Evolutionary conservation across 345 rosid species (phyloP), one percentile per base, ranked within the genome.

Genomic region (Heritiera littoralis): DNA sequence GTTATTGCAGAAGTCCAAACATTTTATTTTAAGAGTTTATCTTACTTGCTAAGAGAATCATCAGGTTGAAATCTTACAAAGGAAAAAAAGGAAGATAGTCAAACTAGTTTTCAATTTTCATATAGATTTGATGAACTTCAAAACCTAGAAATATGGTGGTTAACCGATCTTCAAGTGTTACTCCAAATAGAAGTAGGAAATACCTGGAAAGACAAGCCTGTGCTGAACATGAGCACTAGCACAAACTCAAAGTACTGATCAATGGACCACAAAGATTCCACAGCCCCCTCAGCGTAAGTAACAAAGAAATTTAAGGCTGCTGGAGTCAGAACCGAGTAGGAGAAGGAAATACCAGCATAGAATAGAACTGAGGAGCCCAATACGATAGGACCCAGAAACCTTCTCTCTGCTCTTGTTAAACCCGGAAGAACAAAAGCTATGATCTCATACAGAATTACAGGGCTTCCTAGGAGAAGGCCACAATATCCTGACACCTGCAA

Each of bases 231-330:
- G 76, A 96, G 98, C 77, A 96, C 96, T 38, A 96, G 92, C 40
- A 96, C 97, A 80, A 96, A 93, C 92, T 92, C 97, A 56, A 93
- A 96, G 91, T 93, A 96, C 81, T 92, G 99, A 85, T 96, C 99
- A 73, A 96, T 96, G 79, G 99, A 96, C 99, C 98, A 96, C 67
- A 96, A 72, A 56, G 98, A 96, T 83, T 96, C 99, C 40, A 93
- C 99, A 74, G 82, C 98, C 49, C 99, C 99, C 89, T 96, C 99
- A 0, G 99, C 97, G 68, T 96, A 96, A 76, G 79, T 89, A 54
- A 96, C 98, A 78, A 96, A 96, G 92, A 93, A 95, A 79, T 92
- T 95, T 83, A 95, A 87, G 76, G 99, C 99, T 56, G 97, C 99
- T n/a, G 98, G 99, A 77, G 95, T 89, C 71, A 95, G 84, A 76